Evolutionary conservation across 108 stramenopile species (phyloP), one percentile per base, ranked within the genome.

Genomic region (Aurantiochytrium sp.): DNA sequence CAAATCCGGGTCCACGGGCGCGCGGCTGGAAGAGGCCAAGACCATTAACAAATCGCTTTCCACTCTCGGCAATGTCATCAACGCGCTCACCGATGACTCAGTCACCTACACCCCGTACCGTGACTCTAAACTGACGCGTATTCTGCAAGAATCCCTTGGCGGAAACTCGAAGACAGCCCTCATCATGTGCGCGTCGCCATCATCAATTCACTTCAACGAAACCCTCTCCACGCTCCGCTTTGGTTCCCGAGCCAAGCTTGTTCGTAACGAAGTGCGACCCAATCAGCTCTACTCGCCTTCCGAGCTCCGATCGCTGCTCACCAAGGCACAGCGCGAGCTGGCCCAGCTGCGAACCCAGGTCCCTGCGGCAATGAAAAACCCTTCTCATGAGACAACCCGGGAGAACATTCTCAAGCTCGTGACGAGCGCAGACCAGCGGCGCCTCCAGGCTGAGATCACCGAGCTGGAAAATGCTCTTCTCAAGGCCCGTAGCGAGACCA

Each of bases 161-260:
- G 89, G 89, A 19, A 89, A 89, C 44, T 21, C 47, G 16, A 35
- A 58, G 57, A 89, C 72, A 14, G 91, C 90, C 29, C 90, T 94
- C 47, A 89, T 94, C 53, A 58, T 92, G 23, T 92, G 92, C 91
- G 91, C 90, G 89, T 76, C 91, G 35, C 90, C 92, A 21, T 88
- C 88, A 28, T 90, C 57, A 43, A 64, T 59, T 88, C 92, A 94
- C 58, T 60, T 49, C 25, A 19, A 73, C 14, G 93, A 94, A 91
- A 93, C 93, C 19, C 5, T 93, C 23, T 91, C 90, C 4, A 94
- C 93, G 25, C 89, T 92, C 5, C 93, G 93, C 29, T 93, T 93
- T 53, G 93, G 92, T 21, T 87, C 91, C 12, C 87, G 93, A 19
- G 93, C 92, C 58, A 92, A 92, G 72, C 44, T 87, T 0, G 91